phyloP scores from a whole-genome alignment of 164 flowering plant genomes.

The Berberis vulgaris region DNA sequence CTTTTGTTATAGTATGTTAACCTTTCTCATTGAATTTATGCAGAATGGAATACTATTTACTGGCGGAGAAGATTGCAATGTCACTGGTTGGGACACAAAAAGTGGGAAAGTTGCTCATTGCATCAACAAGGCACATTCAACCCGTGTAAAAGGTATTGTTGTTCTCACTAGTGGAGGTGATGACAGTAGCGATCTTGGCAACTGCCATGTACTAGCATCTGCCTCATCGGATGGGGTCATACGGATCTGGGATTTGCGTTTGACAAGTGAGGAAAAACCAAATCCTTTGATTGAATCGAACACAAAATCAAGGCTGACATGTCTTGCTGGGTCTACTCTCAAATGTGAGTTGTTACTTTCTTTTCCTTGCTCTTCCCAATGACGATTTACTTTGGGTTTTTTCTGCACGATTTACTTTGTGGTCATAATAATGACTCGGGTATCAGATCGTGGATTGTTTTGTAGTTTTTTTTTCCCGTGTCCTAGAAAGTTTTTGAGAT shows the following conservation, averaged over 20 bases:
- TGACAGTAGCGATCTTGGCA: constrained; percentile 26
- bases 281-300: constrained; percentile 64
- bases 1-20: too few relatives aligned
- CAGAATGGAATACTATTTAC: constrained; percentile 75
- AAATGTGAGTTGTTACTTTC: constrained; percentile 46
- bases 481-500: too few relatives aligned
- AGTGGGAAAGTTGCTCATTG: constrained; percentile 73
- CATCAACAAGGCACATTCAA: constrained; percentile 70
- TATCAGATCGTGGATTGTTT: too few relatives aligned
- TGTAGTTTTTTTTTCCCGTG: too few relatives aligned
- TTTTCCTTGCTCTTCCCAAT: not conserved
- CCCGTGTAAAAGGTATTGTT: constrained; percentile 83
- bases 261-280: constrained; percentile 49
- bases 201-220: constrained; percentile 63
- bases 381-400: too few relatives aligned
- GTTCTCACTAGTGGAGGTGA: constrained; percentile 33
- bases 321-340: constrained; percentile 80
- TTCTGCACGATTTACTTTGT: too few relatives aligned
- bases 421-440: too few relatives aligned
- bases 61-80: constrained; percentile 76
- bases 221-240: constrained; percentile 91
- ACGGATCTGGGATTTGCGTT: constrained; percentile 88
- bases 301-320: constrained; percentile 84
- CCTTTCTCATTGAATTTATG: too few relatives aligned
- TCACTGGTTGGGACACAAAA: constrained; percentile 81